phyloP scores from a whole-genome alignment of 1,284 basidiomycete genomes.

The Irpex rosettiformis region DNA sequence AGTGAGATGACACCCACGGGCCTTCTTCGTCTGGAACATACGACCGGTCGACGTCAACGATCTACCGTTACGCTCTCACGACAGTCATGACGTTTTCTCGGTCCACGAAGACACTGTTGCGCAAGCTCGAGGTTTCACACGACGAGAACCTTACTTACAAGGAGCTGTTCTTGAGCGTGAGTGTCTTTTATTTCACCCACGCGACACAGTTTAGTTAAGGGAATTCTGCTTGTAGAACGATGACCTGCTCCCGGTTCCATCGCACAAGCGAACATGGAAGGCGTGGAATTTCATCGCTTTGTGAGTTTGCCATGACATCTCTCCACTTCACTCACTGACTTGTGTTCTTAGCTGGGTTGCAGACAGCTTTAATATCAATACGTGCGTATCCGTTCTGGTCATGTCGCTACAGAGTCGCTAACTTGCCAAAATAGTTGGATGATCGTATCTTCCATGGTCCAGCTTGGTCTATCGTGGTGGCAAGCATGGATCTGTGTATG shows the following conservation, averaged over 20 bases:
- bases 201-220: constrained; percentile 17
- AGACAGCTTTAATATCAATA: constrained; percentile 80
- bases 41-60: not conserved
- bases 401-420: constrained; percentile 6
- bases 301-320: constrained; percentile 34
- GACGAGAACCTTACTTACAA: constrained; percentile 22
- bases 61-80: not conserved
- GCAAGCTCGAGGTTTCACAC: constrained; percentile 23
- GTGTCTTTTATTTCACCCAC: constrained; percentile 16
- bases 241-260: constrained; percentile 58
- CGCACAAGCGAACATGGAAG: constrained; percentile 57
- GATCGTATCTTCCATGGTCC: constrained; percentile 75
- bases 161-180: constrained; percentile 26
- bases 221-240: constrained; percentile 44
- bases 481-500: constrained; percentile 79
- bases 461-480: constrained; percentile 78
- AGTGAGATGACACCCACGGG: not conserved
- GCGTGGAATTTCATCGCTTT: constrained; percentile 63
- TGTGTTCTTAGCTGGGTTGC: constrained; percentile 63
- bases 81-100: constrained; percentile 3
- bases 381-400: constrained; percentile 40
- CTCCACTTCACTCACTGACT: not conserved
- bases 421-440: constrained; percentile 50
- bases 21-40: not conserved
- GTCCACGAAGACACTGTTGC: constrained; percentile 16